Base-by-base conservation (phyloP, 2,329 filamentous ascomycete genomes). In the Pseudogymnoascus sp. region DNA sequence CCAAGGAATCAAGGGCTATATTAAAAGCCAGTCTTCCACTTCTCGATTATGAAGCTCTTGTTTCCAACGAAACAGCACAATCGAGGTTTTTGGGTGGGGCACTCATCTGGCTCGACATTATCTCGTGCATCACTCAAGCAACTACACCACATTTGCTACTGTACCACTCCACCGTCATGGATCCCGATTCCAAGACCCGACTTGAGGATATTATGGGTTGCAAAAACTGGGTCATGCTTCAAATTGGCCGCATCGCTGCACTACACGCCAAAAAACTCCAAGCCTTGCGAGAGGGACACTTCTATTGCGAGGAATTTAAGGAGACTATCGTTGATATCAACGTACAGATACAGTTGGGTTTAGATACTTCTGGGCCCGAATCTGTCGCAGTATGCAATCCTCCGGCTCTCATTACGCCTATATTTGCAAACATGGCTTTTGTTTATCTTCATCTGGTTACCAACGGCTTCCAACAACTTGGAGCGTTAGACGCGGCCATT, bases 211-310 rank as follows among this genome's bases (percentile, higher is more conserved):
- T 82, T 57, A 70, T 81, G 39, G 83, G 84, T 1, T 75, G 82
- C 62, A 73, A 81, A 47, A 86, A 85, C 68, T 83, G 81, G 80
- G 77, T 78, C 0, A 65, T 86, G 50, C 71, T 80, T 50, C 72
- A 77, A n/a, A 76, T 87, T 43, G 79, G 78, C 11, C 77, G 82
- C 18, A 78, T 83, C 54, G 74, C 82, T 12, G 69, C 75, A 0
- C 74, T 87, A 6, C 77, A 82, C 59, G 74, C 77, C 1, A 84
- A 80, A 78, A 86, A 85, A 70, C 77, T 78, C 65, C 70, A 76
- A 20, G 75, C 75, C 63, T 76, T 74, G 57, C 68, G 63, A 22
- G 39, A 62, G 16, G 64, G 62, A 9, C 20, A 35, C 16, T 61
- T 64, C 18, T 60, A 65, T 58, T 57, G 20, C 11, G 30, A 60